These are phyloP conservation scores for Singerocomus inundabilis DNA, from an alignment of 1,284 basidiomycete genomes.

Conservation along the genomic window DNA sequence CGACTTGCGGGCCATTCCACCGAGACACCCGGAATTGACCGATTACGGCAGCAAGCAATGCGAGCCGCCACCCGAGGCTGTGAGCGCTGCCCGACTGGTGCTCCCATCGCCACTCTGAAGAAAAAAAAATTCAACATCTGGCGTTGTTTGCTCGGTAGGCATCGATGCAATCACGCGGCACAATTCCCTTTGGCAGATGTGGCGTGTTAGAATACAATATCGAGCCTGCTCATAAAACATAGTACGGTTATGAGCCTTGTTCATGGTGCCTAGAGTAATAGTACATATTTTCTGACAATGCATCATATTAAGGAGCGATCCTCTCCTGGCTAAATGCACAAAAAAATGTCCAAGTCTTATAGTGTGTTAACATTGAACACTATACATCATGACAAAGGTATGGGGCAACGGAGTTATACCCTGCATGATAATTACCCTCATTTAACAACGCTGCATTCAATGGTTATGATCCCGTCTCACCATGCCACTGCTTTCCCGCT, in stretches of 20 bases:
- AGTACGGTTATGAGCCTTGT: background rate
- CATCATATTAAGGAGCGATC: no score
- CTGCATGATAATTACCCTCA: background rate
- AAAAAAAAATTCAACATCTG: background rate
- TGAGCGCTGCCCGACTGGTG: background rate
- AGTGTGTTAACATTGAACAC: no score
- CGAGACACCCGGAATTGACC: conserved; percentile 10
- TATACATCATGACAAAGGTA: no score
- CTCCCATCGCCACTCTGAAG: background rate
- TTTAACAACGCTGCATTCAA: background rate
- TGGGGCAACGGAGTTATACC: background rate
- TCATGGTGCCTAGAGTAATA: no score
- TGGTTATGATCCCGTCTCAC: background rate
- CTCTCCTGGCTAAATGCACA: no score
- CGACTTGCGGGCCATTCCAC: background rate
- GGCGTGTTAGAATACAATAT: background rate
- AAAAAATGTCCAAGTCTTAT: no score
- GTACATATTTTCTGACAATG: no score
- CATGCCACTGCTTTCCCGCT: conserved; percentile 3
- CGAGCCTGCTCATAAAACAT: background rate
- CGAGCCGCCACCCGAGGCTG: conserved; percentile 13
- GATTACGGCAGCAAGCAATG: conserved; percentile 14
- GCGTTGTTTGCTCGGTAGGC: background rate
- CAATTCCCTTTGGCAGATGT: background rate
- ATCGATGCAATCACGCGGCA: background rate